Percentiles rank a stretch among this genome's conserved stretches.
These are phyloP conservation scores for Trametes coccinea DNA, from an alignment of 768 basidiomycete genomes.

Conservation along the genomic window DNA sequence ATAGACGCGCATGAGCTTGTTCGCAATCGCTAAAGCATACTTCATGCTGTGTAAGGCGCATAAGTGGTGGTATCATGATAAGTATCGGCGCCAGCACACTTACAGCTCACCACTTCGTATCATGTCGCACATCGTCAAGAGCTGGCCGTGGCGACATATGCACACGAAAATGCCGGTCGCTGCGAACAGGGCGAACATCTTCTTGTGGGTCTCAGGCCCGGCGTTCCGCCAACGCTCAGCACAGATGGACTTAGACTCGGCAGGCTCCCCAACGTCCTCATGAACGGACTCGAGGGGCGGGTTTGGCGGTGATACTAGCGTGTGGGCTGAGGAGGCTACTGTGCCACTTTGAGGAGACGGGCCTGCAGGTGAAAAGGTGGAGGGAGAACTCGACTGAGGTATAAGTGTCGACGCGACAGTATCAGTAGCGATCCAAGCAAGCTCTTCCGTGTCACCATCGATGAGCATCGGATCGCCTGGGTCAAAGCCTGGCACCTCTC, in stretches of 20 bases:
- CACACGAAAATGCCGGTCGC: conserved; percentile 26
- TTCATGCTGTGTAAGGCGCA: conserved; percentile 18
- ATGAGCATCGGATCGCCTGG: no score
- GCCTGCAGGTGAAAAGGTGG: no score
- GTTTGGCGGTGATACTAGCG: no score
- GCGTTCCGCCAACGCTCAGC: conserved; percentile 24
- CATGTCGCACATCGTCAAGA: conserved; percentile 28
- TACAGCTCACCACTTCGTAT: conserved; percentile 31
- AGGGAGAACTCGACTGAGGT: no score
- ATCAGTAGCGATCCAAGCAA: no score
- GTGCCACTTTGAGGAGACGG: no score
- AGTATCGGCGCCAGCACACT: neutral
- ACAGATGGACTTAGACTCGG: conserved; percentile 12
- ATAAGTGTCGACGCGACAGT: no score
- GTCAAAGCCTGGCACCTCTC: no score
- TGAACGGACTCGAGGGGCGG: no score
- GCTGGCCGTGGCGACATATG: conserved; percentile 26
- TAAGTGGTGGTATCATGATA: neutral
- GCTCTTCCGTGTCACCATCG: no score
- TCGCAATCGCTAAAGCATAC: conserved; percentile 26
- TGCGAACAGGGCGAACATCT: conserved; percentile 26
- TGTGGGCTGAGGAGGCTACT: no score
- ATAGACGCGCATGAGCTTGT: conserved; percentile 21
- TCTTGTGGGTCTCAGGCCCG: conserved; percentile 20
- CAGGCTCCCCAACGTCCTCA: no score